Conservation (phyloP, 2,329 filamentous ascomycete species). For the Pseudogymnoascus sp. region DNA sequence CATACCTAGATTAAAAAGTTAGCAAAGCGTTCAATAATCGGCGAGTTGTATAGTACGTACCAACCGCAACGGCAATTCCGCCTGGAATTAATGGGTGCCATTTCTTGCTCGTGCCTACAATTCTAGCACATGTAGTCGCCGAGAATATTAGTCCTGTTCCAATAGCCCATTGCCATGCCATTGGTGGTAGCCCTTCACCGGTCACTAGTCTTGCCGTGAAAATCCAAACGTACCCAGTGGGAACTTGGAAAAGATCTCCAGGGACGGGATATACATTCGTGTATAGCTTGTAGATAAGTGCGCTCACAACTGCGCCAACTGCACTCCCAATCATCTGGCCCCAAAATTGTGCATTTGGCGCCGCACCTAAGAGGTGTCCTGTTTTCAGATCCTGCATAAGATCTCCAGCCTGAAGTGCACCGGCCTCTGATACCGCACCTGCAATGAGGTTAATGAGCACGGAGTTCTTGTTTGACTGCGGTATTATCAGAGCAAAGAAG, state of each 20-base stretch:
- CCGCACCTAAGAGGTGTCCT: conserved; percentile 83
- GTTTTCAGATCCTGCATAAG: conserved; percentile 97
- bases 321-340: conserved; percentile 88
- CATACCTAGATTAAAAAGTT: conserved; percentile 54
- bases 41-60: conserved; percentile 37
- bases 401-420: conserved; percentile 89
- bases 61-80: conserved; percentile 91
- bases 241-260: conserved; percentile 83
- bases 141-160: conserved; percentile 70
- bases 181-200: conserved; percentile 75
- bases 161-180: conserved; percentile 73
- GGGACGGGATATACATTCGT: conserved; percentile 85
- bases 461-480: conserved; percentile 69
- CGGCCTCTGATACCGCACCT: conserved; percentile 76
- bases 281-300: conserved; percentile 82
- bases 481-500: conserved; percentile 86
- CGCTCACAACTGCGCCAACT: conserved; percentile 76
- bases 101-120: conserved; percentile 41
- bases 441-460: conserved; percentile 94
- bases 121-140: conserved; percentile 60
- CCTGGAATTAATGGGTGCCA: conserved; percentile 79
- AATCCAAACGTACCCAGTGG: conserved; percentile 94
- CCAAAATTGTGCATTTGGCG: conserved; percentile 92
- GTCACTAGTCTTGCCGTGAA: conserved; percentile 92
- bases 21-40: conserved; percentile 13